These are phyloP conservation scores for Mucor lusitanicus DNA, from an alignment of 371 early-diverging fungal genomes.

Conservation along the genomic window DNA sequence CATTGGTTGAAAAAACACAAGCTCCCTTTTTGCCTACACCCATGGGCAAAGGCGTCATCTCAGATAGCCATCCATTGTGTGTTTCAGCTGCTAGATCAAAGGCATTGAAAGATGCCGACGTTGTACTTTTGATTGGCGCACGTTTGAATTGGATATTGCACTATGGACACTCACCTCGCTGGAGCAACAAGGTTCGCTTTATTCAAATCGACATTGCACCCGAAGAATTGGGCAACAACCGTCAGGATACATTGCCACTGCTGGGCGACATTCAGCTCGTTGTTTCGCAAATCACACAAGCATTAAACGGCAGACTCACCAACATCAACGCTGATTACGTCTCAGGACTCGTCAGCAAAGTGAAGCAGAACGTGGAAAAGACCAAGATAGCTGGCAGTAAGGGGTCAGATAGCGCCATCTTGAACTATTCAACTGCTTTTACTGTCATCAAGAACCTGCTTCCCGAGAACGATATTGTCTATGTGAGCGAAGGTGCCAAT, in stretches of 20 bases:
- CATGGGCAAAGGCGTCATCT: conserved; percentile 80
- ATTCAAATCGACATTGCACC: conserved; percentile 76
- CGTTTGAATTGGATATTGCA: conserved; percentile 83
- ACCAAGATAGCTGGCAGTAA: conserved; percentile 30
- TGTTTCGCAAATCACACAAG: conserved; percentile 46
- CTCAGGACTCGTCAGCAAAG: conserved; percentile 38
- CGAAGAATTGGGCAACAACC: conserved; percentile 67
- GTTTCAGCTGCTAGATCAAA: conserved; percentile 72
- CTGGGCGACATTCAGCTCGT: conserved; percentile 66
- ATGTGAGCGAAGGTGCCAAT: conserved; percentile 82
- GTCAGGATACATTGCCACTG: conserved; percentile 53
- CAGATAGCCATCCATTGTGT: conserved; percentile 66
- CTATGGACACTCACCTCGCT: conserved; percentile 68
- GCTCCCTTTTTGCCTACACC: conserved; percentile 82
- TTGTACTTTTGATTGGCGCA: conserved; percentile 75
- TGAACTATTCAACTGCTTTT: conserved; percentile 74
- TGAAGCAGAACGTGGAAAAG: conserved; percentile 47
- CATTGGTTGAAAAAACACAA: conserved; percentile 56
- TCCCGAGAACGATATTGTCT: conserved; percentile 48
- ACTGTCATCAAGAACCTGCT: conserved; percentile 57
- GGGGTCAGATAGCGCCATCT: conserved; percentile 46
- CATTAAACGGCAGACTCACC: conserved; percentile 13
- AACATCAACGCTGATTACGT: conserved; percentile 23
- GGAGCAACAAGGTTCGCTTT: conserved; percentile 54
- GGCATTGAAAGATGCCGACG: conserved; percentile 72